Conservation (phyloP, 306 rosid species). For the Hippophae gyantsensis region DNA sequence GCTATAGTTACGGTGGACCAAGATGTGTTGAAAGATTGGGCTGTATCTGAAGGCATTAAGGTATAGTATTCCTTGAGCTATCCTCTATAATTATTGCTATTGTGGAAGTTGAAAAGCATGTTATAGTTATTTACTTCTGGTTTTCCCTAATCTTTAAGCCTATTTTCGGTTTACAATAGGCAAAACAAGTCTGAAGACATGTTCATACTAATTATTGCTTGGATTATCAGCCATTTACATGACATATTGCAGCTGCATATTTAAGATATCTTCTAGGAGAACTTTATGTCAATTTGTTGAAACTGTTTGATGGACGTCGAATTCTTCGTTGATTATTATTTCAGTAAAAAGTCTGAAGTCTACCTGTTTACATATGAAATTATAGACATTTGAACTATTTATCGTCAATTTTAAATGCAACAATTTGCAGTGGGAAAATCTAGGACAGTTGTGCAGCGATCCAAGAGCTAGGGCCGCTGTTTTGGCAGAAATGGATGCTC, state of each 20-base stretch:
- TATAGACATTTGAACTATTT: not conserved
- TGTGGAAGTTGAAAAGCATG: no score
- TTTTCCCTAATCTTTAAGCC: not conserved
- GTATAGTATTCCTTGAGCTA: slow-evolving; percentile 6
- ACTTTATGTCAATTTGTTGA: not conserved
- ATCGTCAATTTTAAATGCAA: slow-evolving; percentile 5
- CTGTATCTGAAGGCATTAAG: slow-evolving; percentile 59
- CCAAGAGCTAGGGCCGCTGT: slow-evolving; percentile 63
- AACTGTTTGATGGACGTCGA: no score
- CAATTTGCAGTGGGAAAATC: slow-evolving; percentile 44
- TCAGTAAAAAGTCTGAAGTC: no score
- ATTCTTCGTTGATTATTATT: no score
- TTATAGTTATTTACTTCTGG: not conserved
- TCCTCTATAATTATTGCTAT: no score
- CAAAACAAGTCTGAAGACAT: not conserved
- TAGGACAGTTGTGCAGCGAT: slow-evolving; percentile 67
- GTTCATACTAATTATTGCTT: not conserved
- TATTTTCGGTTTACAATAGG: not conserved
- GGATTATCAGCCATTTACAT: no score
- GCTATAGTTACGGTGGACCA: slow-evolving; percentile 68
- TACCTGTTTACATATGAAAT: not conserved
- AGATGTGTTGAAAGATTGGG: slow-evolving; percentile 70
- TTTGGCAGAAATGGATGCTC: slow-evolving; percentile 76
- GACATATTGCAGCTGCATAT: no score
- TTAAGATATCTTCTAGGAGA: no score